A percentile compares a stretch with the other conserved stretches of the same genome.
Evolutionary conservation across 192 early-diverging fungal genomes (phyloP).

Genomic region (Mortierella antarctica): DNA sequence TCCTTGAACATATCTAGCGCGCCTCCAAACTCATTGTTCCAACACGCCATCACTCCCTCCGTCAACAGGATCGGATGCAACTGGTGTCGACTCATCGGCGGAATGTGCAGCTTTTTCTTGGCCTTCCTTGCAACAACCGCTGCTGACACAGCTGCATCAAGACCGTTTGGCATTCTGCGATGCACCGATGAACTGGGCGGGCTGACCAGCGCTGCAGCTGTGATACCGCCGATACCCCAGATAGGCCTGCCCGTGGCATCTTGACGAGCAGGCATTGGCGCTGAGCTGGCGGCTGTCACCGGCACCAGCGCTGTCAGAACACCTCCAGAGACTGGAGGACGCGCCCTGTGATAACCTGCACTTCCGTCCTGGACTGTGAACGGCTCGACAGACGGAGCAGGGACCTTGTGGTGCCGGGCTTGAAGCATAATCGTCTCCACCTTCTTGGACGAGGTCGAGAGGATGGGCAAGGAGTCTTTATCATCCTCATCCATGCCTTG

Average conservation of each 20-base stretch:
- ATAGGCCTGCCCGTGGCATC: too few species aligned
- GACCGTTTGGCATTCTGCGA: background rate
- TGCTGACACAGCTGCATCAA: background rate
- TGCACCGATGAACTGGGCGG: background rate
- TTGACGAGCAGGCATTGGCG: too few species aligned
- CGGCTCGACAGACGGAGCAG: background rate
- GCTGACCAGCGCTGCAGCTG: background rate
- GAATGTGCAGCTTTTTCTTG: conserved; percentile 7
- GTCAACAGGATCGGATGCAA: conserved; percentile 26
- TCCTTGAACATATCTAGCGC: conserved; percentile 46
- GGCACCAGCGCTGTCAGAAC: too few species aligned
- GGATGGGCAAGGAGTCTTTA: conserved; percentile 1
- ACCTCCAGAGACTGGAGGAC: too few species aligned
- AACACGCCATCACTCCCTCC: conserved; percentile 42
- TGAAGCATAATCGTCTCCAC: conserved; percentile 41
- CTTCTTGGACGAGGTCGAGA: conserved; percentile 21
- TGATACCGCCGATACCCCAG: background rate
- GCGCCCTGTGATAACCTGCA: too few species aligned
- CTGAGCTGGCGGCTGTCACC: too few species aligned
- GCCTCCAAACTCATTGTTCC: conserved; percentile 55
- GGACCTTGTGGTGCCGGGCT: conserved; percentile 6
- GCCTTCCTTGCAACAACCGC: background rate
- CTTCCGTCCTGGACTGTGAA: background rate
- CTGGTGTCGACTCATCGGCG: conserved; percentile 39
- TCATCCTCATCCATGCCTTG: conserved; percentile 7